phyloP scores from a whole-genome alignment of 805 yeast genomes.

The Starmerella asiatica region DNA sequence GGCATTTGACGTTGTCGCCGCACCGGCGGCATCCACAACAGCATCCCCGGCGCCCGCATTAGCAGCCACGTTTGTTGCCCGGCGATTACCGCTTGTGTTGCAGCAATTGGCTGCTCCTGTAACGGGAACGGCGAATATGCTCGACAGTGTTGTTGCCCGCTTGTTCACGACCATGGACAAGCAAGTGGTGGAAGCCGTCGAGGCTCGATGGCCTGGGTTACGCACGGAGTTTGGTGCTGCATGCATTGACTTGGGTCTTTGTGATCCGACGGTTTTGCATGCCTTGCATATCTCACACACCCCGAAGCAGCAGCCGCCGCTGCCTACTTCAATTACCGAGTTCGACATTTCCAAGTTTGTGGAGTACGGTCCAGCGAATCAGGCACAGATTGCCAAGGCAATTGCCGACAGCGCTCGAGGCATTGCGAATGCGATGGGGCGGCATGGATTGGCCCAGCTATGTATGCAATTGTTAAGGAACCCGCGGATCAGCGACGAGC shows the following conservation, averaged over 20 bases:
- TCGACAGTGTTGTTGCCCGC: conserved; percentile 27
- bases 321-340: neutral
- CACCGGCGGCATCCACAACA: conserved; percentile 1
- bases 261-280: conserved; percentile 20
- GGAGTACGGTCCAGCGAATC: conserved; percentile 6
- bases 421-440: conserved; percentile 1
- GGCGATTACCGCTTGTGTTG: conserved; percentile 36
- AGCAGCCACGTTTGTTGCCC: conserved; percentile 29
- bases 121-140: conserved; percentile 23
- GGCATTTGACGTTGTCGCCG: conserved; percentile 29
- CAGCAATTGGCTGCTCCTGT: conserved; percentile 22
- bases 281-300: conserved; percentile 16
- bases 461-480: conserved; percentile 39
- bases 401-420: conserved; percentile 9
- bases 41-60: neutral
- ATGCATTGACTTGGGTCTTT: conserved; percentile 18
- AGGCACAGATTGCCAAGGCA: conserved; percentile 9
- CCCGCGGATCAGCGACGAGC: conserved; percentile 31
- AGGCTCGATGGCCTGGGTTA: conserved; percentile 10
- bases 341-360: conserved; percentile 1
- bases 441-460: conserved; percentile 22
- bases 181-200: conserved; percentile 16
- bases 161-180: conserved; percentile 22
- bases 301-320: conserved; percentile 4
- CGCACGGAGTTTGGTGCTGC: conserved; percentile 15